Base-by-base conservation (phyloP, 2,329 filamentous ascomycete species). In the Penicillium sp. region DNA sequence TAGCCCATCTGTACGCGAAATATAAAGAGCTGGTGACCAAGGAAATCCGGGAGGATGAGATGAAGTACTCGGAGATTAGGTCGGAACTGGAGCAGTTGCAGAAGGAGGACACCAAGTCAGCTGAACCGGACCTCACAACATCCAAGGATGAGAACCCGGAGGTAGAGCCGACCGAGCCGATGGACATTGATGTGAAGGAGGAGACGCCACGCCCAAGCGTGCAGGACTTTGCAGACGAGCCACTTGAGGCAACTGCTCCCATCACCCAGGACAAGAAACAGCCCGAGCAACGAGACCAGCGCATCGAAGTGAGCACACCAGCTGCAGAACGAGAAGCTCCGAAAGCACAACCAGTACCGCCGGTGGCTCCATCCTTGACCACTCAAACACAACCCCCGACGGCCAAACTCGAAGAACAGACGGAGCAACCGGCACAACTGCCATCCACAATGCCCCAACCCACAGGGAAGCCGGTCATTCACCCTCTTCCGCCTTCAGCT, bases 31-130 rank as follows among this genome's bases (percentile, higher is more conserved):
- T 87, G 42, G 79, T 88, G 46, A 81, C 91, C n/a, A 77, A 79
- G 52, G 83, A 88, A 65, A 90, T 97, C 55, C 80, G 83, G 55
- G 84, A 89, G 52, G 88, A 94, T 58, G 92, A 97, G 76, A 81
- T 80, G 55, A 81, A 79, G 48, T 89, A 88, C 67, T 81, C 83
- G 24, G 75, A 76, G 16, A 75, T 93, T 42, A 83, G 86, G 70
- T 79, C 79, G 55, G 88, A 96, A 61, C 84, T 95, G 47, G 77
- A 80, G 38, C 81, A 86, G 54, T 81, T 94, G 46, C 85, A 92
- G 69, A 80, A 81, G 65, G 83, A 82, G 43, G 78, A 81, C 50
- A 79, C 77, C 71, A 80, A 85, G 57, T 76, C 81, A 22, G 54
- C 55, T 9, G 52, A 45, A 29, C 47, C 60, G 11, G 36, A 55